A percentile compares a stretch with the other conserved stretches of the same genome.
These are phyloP conservation scores for Rubia occidens DNA, from an alignment of 305 asterid species.

Conservation along the genomic window DNA sequence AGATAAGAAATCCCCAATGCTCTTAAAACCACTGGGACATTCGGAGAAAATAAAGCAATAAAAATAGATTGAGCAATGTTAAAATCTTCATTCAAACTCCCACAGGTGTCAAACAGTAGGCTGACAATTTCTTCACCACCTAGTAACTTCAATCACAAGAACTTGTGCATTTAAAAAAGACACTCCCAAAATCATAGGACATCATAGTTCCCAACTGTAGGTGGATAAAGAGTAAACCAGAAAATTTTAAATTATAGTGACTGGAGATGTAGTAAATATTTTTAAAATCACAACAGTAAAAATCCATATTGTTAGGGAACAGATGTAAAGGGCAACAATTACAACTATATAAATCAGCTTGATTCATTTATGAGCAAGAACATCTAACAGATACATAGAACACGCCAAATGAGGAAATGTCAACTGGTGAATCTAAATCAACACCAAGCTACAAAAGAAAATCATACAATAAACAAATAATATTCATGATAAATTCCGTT, in stretches of 20 bases:
- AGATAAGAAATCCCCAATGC: neutral
- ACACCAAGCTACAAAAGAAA: neutral
- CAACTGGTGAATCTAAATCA: neutral
- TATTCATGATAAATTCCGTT: neutral
- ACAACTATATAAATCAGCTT: neutral
- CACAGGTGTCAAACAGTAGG: neutral
- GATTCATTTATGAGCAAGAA: neutral
- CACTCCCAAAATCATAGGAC: neutral
- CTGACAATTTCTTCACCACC: neutral
- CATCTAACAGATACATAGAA: neutral
- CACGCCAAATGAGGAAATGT: neutral
- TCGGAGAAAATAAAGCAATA: neutral
- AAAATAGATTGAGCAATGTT: neutral
- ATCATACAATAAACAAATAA: neutral
- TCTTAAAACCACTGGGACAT: slow-evolving; percentile 4
- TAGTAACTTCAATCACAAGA: neutral
- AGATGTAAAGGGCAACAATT: neutral
- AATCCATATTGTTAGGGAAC: neutral
- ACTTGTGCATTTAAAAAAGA: neutral
- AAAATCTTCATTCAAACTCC: neutral
- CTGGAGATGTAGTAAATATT: neutral
- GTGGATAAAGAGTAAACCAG: neutral
- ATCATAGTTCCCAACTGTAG: neutral
- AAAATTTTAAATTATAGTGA: neutral
- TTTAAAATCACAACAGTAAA: neutral